Evolutionary conservation across 2,329 filamentous ascomycete genomes (phyloP).

Genomic region (Ceratocystis variospora): DNA sequence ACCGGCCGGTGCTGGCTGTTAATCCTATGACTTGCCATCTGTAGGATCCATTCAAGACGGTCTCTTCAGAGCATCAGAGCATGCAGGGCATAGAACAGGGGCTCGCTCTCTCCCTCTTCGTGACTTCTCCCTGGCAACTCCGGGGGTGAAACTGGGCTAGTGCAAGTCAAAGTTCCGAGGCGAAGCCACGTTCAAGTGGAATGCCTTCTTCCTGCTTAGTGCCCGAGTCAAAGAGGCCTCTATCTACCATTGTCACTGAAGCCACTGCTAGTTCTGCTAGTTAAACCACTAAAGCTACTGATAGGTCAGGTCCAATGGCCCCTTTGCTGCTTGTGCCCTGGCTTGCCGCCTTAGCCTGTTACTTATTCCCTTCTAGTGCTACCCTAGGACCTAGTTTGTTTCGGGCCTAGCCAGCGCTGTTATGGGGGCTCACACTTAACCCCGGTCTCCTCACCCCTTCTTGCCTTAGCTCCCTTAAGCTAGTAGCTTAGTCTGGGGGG

Average conservation of each 20-base stretch:
- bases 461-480: background rate
- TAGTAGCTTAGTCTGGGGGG: background rate
- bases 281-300: no score
- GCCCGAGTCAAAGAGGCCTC: no score
- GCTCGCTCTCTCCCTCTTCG: background rate
- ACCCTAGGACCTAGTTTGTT: background rate
- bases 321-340: background rate
- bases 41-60: no score
- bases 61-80: no score
- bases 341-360: background rate
- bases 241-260: no score
- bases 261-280: no score
- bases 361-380: background rate
- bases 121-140: background rate
- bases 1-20: background rate
- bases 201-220: background rate
- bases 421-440: background rate
- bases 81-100: no score
- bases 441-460: background rate
- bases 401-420: background rate
- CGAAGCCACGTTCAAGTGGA: background rate
- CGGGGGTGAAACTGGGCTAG: background rate
- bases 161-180: conserved; percentile 1
- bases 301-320: no score
- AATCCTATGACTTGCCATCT: no score